These are phyloP conservation scores for Colletotrichum horii DNA, from an alignment of 2,329 filamentous ascomycete species.

Conservation along the genomic window DNA sequence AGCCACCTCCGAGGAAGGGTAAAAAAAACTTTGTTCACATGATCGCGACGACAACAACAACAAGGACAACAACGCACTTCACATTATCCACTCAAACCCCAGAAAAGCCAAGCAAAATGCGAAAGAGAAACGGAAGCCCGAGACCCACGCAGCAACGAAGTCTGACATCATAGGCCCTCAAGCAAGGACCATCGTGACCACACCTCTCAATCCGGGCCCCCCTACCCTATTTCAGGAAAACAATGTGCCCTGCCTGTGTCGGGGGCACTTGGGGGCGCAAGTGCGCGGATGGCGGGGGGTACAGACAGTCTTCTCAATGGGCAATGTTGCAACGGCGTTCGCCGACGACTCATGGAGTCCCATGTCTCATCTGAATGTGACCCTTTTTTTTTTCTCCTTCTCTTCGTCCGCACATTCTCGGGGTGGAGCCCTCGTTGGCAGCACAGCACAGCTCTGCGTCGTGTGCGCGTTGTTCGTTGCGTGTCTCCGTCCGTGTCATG, in stretches of 20 bases:
- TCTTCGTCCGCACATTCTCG: background rate
- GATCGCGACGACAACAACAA: background rate
- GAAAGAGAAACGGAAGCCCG: background rate
- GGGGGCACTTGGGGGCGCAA: background rate
- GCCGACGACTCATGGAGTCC: background rate
- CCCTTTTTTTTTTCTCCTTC: background rate
- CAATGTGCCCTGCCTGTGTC: background rate
- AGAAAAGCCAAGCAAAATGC: background rate
- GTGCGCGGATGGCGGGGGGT: background rate
- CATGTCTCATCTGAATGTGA: constrained; percentile 6
- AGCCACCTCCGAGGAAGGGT: background rate
- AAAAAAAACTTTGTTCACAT: background rate
- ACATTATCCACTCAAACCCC: background rate
- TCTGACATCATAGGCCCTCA: background rate
- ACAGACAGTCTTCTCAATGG: background rate
- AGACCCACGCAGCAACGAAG: background rate
- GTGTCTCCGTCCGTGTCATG: background rate
- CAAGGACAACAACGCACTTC: background rate
- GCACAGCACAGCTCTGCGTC: background rate
- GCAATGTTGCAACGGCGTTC: background rate
- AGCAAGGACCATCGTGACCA: background rate
- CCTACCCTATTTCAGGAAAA: background rate
- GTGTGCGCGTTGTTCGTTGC: background rate
- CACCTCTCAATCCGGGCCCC: background rate
- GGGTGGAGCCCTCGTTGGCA: background rate